A percentile compares a stretch with the other conserved stretches of the same genome.
These are phyloP conservation scores for Vitis cinerea DNA, from an alignment of 164 flowering plant species.

Conservation along the genomic window DNA sequence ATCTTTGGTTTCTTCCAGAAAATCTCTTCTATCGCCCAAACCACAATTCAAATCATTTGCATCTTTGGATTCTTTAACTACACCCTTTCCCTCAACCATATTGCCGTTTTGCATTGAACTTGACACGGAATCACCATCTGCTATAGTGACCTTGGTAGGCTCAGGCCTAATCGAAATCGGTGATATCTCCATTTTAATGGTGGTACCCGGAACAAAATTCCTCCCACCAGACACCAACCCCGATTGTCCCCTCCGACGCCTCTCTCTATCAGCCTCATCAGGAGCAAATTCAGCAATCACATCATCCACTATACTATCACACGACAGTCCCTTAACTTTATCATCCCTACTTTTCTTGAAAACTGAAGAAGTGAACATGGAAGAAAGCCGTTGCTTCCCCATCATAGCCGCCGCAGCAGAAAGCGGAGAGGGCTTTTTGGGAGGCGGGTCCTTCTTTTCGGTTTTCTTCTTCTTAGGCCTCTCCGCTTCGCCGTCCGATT, in stretches of 20 bases:
- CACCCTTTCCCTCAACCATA: slow-evolving; percentile 4
- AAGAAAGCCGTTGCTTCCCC: slow-evolving; percentile 84
- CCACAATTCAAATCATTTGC: slow-evolving; percentile 14
- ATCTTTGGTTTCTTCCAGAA: slow-evolving; percentile 1
- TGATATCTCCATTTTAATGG: slow-evolving; percentile 28
- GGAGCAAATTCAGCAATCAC: slow-evolving; percentile 90
- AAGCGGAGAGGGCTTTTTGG: slow-evolving; percentile 55
- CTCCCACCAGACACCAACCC: not conserved
- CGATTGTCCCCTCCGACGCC: slow-evolving; percentile 46
- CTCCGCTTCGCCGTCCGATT: slow-evolving; percentile 48
- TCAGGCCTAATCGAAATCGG: slow-evolving; percentile 18
- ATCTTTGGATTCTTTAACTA: slow-evolving; percentile 9
- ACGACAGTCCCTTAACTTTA: slow-evolving; percentile 33
- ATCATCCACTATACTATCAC: slow-evolving; percentile 83
- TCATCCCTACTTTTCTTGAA: slow-evolving; percentile 63
- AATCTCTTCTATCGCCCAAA: slow-evolving; percentile 7
- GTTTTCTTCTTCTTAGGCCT: slow-evolving; percentile 49
- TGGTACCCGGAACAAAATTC: slow-evolving; percentile 2
- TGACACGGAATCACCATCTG: slow-evolving; percentile 2
- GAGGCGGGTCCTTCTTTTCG: slow-evolving; percentile 47
- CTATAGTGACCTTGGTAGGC: not conserved
- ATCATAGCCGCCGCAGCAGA: slow-evolving; percentile 80
- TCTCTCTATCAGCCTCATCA: slow-evolving; percentile 80
- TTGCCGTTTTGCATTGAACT: not conserved
- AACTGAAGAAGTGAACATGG: slow-evolving; percentile 77